Evolutionary conservation across 495 filamentous ascomycete genomes (phyloP).

Genomic region (Neurospora intermedia): DNA sequence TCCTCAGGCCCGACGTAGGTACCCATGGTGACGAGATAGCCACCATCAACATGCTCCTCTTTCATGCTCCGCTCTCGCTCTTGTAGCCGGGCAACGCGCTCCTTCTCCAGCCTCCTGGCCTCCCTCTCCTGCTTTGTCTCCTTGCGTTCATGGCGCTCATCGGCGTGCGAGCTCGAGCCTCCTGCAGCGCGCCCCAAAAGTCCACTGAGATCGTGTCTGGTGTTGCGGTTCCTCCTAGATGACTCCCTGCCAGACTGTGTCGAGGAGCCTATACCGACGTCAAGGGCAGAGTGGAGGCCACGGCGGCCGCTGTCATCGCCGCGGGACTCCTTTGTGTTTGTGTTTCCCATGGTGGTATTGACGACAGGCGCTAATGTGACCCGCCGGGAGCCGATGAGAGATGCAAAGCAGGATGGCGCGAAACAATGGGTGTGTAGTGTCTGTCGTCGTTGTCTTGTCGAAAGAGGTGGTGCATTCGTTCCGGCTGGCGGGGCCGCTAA

Average conservation of each 20-base stretch:
- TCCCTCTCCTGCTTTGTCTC: conserved; percentile 92
- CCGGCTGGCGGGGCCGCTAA: not conserved
- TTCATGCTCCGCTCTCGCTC: conserved; percentile 88
- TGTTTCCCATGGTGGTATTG: conserved; percentile 18
- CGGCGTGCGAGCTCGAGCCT: conserved; percentile 15
- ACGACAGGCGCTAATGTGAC: not conserved
- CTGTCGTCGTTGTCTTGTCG: not conserved
- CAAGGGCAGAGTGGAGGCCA: conserved; percentile 11
- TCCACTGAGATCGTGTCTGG: conserved; percentile 17
- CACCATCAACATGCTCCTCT: conserved; percentile 90
- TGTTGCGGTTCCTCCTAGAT: conserved; percentile 17
- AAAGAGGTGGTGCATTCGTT: not conserved
- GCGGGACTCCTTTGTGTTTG: conserved; percentile 24
- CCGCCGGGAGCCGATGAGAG: not conserved
- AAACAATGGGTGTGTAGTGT: not conserved
- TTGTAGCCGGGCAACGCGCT: conserved; percentile 57
- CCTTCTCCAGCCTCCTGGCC: conserved; percentile 71
- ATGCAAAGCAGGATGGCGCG: not conserved
- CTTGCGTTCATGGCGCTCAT: conserved; percentile 42
- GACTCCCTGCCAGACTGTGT: conserved; percentile 13
- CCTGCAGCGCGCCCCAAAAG: conserved; percentile 12
- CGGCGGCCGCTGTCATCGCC: conserved; percentile 14
- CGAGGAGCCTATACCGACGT: conserved; percentile 10
- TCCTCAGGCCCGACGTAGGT: conserved; percentile 88
- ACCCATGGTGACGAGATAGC: conserved; percentile 88